Base-by-base conservation (phyloP, 345 rosid genomes). In the Eutrema heterophyllum region DNA sequence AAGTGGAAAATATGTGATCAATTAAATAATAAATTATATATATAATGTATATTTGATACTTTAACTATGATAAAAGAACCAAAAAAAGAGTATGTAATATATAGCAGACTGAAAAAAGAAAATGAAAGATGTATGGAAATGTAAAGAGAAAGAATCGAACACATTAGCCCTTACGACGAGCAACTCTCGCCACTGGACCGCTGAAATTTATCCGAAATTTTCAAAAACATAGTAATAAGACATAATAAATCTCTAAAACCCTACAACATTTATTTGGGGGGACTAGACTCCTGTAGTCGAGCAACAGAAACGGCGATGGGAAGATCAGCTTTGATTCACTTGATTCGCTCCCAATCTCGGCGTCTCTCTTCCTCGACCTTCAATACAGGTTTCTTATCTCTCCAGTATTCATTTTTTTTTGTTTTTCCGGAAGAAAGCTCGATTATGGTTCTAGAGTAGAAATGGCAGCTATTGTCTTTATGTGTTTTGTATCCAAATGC, bases 261-360 rank as follows among this genome's bases (percentile, higher is more conserved):
- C 74, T 76, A 76, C 49, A 36, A 67, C 9, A 16, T 49, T 49
- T 52, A 58, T 44, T 29, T 61, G 21, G 67, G 14, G 55, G 32
- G 46, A 57, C 35, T 26, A 27, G 35, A 51, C 3, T 60, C 36
- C 7, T 35, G 55, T 33, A 43, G 52, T 52, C 64, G 33, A 45
- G 67, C 21, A 68, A 56, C 44, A 53, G 40, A 61, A 61, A 62
- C 79, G 67, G 78, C 66, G 65, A 92, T 92, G 98, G 86, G 86
- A 71, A 84, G 88, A 79, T 80, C 83, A 10, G 90, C 87, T 72
- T 61, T 89, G 52, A 68, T 86, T 71, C 86, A 81, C 61, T 67
- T 87, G 68, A 72, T 92, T 50, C 85, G 98, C 75, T 86, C 87
- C 54, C 89, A 86, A 16, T 71, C 92, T 64, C 82, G 71, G 26